Conservation (phyloP, 805 yeast species). For the Starmerella gropengiesseri region DNA sequence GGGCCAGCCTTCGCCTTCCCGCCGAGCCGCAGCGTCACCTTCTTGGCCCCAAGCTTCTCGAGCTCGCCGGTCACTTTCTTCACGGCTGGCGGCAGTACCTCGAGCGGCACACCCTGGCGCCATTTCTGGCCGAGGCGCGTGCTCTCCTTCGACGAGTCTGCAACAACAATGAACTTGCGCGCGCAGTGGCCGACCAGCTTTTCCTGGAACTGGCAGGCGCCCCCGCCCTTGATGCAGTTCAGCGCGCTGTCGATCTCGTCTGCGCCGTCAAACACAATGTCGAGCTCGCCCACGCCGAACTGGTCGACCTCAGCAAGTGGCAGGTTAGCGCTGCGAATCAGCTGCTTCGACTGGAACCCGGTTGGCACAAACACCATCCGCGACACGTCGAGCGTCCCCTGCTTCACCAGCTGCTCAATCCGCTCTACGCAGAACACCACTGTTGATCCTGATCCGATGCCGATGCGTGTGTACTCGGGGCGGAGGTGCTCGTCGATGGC, state of each 20-base stretch:
- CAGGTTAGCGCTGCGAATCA: slow-evolving; percentile 73
- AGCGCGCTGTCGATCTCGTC: slow-evolving; percentile 81
- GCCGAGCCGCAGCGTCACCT: slow-evolving; percentile 66
- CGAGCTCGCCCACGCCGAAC: slow-evolving; percentile 51
- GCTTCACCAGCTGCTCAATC: slow-evolving; percentile 51
- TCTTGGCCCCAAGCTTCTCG: slow-evolving; percentile 49
- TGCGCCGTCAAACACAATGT: slow-evolving; percentile 96
- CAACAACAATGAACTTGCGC: slow-evolving; percentile 69
- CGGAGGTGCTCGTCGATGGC: slow-evolving; percentile 88
- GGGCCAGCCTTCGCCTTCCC: slow-evolving; percentile 94
- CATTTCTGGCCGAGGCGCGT: slow-evolving; percentile 64
- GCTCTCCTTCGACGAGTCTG: slow-evolving; percentile 81
- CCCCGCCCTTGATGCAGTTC: slow-evolving; percentile 95
- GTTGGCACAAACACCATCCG: slow-evolving; percentile 80
- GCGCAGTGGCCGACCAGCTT: slow-evolving; percentile 82
- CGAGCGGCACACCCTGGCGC: slow-evolving; percentile 90
- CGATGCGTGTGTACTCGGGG: slow-evolving; percentile 58
- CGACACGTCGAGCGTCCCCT: slow-evolving; percentile 33
- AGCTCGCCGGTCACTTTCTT: slow-evolving; percentile 63
- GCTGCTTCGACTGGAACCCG: slow-evolving; percentile 86
- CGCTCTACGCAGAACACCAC: slow-evolving; percentile 96
- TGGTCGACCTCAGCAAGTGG: slow-evolving; percentile 73
- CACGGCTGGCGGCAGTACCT: slow-evolving; percentile 81
- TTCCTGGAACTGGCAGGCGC: slow-evolving; percentile 95
- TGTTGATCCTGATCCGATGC: slow-evolving; percentile 95